These are phyloP conservation scores for Colletotrichum cereale DNA, from an alignment of 2,329 filamentous ascomycete species.

Conservation along the genomic window DNA sequence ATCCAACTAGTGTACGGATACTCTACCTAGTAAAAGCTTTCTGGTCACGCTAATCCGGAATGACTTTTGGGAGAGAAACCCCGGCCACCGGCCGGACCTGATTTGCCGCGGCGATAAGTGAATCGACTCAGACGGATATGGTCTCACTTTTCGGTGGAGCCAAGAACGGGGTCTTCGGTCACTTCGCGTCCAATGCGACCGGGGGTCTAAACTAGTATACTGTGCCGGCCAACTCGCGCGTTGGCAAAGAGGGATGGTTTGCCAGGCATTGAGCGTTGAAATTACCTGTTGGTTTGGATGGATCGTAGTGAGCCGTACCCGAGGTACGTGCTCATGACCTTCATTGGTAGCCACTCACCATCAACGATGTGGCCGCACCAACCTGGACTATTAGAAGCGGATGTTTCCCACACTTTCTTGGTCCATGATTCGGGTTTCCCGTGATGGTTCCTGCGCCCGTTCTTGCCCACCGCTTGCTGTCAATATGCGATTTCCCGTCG, in stretches of 20 bases:
- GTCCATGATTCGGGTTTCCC: not conserved
- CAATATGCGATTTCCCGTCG: constrained; percentile 29
- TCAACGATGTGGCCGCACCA: not conserved
- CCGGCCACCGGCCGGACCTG: not conserved
- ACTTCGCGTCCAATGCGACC: constrained; percentile 5
- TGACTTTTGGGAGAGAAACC: not conserved
- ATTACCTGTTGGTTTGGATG: constrained; percentile 12
- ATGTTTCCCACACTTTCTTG: not conserved
- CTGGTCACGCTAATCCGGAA: not conserved
- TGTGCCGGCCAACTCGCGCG: not conserved
- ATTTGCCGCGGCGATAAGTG: not conserved
- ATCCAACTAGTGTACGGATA: too few species aligned
- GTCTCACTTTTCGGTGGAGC: constrained; percentile 11
- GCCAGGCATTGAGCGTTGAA: constrained; percentile 25
- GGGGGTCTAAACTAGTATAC: not conserved
- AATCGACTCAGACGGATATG: not conserved
- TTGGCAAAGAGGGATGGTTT: constrained; percentile 8
- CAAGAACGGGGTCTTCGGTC: constrained; percentile 11
- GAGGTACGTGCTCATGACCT: not conserved
- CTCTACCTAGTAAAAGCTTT: not conserved
- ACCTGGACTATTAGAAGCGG: constrained; percentile 17
- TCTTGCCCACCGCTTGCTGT: not conserved
- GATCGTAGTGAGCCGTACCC: constrained; percentile 1
- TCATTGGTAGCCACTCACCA: not conserved
- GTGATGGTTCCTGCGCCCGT: not conserved